Conservation (phyloP, 2,329 filamentous ascomycete species). For the Exophiala xenobiotica region DNA sequence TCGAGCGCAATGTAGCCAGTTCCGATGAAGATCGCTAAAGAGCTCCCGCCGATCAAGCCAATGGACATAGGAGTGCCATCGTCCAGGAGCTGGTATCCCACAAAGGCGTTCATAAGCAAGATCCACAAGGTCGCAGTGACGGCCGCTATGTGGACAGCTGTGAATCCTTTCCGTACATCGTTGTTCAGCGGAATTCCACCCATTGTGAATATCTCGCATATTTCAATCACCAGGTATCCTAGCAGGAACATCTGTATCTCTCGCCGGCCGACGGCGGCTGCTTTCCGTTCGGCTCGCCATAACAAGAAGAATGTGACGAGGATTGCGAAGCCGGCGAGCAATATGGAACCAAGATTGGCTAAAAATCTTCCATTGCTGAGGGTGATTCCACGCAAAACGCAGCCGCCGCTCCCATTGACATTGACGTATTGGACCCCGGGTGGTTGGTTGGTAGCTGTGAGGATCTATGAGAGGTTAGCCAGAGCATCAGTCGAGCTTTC, state of each 20-base stretch:
- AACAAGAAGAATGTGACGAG: constrained; percentile 65
- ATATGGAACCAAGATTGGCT: constrained; percentile 88
- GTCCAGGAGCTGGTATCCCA: constrained; percentile 90
- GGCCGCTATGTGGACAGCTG: constrained; percentile 83
- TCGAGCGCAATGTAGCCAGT: constrained; percentile 95
- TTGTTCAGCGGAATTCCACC: constrained; percentile 78
- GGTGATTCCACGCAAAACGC: constrained; percentile 71
- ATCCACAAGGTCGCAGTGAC: constrained; percentile 89
- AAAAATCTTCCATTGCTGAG: constrained; percentile 66
- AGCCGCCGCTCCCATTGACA: constrained; percentile 58
- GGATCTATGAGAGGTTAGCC: constrained; percentile 54
- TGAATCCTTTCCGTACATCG: constrained; percentile 75
- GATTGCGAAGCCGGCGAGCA: constrained; percentile 78
- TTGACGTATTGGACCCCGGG: constrained; percentile 46
- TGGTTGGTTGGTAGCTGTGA: constrained; percentile 61
- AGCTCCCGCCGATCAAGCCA: constrained; percentile 70
- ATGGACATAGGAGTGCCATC: constrained; percentile 87
- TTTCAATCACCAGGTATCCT: constrained; percentile 80
- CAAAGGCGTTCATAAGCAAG: constrained; percentile 83
- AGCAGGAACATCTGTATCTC: constrained; percentile 95
- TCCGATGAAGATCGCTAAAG: constrained; percentile 73
- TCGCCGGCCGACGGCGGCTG: constrained; percentile 88
- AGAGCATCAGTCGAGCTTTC: constrained; percentile 12
- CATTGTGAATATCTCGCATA: constrained; percentile 96
- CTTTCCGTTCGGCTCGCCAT: constrained; percentile 80